These are phyloP conservation scores for Clausena lansium DNA, from an alignment of 345 rosid genomes.

Conservation along the genomic window DNA sequence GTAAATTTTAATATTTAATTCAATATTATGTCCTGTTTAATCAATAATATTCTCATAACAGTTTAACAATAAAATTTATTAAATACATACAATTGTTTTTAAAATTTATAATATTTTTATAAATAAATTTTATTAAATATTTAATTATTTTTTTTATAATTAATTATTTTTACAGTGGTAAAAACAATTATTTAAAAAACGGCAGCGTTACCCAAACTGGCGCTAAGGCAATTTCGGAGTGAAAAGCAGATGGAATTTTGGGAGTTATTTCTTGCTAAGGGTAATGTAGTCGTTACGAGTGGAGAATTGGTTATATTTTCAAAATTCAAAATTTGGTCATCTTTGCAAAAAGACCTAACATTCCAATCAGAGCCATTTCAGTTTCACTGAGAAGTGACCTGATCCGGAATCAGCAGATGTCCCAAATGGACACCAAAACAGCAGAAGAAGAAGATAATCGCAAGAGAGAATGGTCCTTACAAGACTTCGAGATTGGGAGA, in stretches of 20 bases:
- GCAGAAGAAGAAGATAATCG: conserved; percentile 22
- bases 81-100: rapidly evolving
- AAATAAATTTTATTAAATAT: no score
- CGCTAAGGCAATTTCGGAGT: no score
- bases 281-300: no score
- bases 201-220: no score
- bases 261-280: no score
- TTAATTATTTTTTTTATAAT: rapidly evolving
- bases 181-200: no score
- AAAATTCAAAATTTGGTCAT: background rate
- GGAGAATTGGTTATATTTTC: background rate
- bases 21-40: rapidly evolving
- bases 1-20: no score
- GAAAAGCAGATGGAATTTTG: no score
- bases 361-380: background rate
- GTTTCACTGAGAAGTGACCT: background rate
- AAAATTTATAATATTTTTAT: no score
- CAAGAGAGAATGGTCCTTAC: conserved; percentile 52
- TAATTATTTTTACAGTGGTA: no score
- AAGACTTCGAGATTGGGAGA: conserved; percentile 85
- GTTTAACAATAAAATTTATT: no score
- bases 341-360: background rate
- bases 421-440: background rate
- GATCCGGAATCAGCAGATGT: background rate
- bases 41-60: no score